Evolutionary conservation across 306 rosid species (phyloP).

Genomic region (Cucumis hystrix): DNA sequence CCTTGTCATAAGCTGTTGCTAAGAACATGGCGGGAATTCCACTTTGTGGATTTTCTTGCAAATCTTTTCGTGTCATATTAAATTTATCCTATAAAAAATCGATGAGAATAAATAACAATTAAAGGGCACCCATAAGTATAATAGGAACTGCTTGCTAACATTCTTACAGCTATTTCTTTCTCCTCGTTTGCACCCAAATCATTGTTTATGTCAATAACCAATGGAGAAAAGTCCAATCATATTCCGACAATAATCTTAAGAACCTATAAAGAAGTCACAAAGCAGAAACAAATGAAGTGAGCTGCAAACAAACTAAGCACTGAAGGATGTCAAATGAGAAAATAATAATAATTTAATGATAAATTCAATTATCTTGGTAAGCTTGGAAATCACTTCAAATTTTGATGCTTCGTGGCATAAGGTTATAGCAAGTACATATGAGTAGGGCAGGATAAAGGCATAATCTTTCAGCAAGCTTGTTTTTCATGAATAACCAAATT

Average conservation of each 20-base stretch:
- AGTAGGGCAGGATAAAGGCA: not conserved
- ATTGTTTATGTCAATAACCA: constrained; percentile 72
- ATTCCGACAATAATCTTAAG: constrained; percentile 56
- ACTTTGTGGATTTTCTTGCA: constrained; percentile 33
- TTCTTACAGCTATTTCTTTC: constrained; percentile 72
- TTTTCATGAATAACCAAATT: not conserved
- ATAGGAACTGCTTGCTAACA: not conserved
- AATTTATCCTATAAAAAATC: constrained; percentile 54
- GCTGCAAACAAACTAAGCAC: not conserved
- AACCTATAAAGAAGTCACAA: constrained; percentile 35
- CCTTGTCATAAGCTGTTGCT: constrained; percentile 69
- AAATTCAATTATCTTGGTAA: not conserved
- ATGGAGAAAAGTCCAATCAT: constrained; percentile 74
- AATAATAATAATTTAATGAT: not conserved
- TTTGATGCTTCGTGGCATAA: not conserved
- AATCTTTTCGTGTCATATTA: constrained; percentile 41
- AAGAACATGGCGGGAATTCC: constrained; percentile 54
- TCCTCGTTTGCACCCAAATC: constrained; percentile 36
- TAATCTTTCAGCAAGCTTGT: not conserved
- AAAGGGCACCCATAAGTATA: not conserved
- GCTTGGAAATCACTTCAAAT: not conserved
- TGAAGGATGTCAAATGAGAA: not conserved
- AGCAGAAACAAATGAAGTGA: not conserved
- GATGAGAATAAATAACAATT: not conserved
- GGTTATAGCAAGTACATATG: not conserved